Evolutionary conservation across 2,329 filamentous ascomycete genomes (phyloP).

Genomic region (Rutstroemia sp.): DNA sequence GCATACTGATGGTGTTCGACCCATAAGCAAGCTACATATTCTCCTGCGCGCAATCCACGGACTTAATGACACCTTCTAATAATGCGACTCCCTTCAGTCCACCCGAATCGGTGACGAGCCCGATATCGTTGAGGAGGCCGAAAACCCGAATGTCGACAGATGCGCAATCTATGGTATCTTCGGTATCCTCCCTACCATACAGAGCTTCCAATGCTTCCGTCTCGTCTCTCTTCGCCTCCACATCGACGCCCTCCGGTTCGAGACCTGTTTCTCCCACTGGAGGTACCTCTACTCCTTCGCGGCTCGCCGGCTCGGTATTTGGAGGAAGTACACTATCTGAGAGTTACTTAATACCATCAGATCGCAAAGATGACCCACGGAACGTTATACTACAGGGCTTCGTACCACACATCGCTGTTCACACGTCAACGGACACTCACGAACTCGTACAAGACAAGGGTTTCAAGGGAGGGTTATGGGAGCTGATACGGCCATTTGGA

Average conservation of each 20-base stretch:
- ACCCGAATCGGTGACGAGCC: slow-evolving; percentile 32
- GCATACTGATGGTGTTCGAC: slow-evolving; percentile 29
- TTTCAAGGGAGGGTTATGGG: slow-evolving; percentile 71
- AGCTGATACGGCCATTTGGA: slow-evolving; percentile 83
- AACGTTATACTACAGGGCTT: slow-evolving; percentile 75
- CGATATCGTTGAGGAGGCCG: slow-evolving; percentile 49
- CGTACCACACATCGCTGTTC: slow-evolving; percentile 80
- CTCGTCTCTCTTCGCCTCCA: slow-evolving; percentile 57
- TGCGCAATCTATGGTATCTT: slow-evolving; percentile 42
- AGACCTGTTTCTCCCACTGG: slow-evolving; percentile 61
- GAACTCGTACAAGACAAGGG: slow-evolving; percentile 76
- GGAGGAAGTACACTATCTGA: slow-evolving; percentile 33
- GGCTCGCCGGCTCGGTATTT: slow-evolving; percentile 51
- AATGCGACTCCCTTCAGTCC: slow-evolving; percentile 63
- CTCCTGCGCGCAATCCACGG: slow-evolving; percentile 10
- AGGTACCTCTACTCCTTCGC: slow-evolving; percentile 46
- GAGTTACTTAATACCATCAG: slow-evolving; percentile 20
- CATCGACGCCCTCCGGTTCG: slow-evolving; percentile 59
- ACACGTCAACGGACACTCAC: slow-evolving; percentile 82
- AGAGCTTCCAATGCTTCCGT: slow-evolving; percentile 49
- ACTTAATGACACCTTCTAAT: slow-evolving; percentile 61
- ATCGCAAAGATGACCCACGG: slow-evolving; percentile 39
- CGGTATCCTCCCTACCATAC: slow-evolving; percentile 43
- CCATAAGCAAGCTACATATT: slow-evolving; percentile 25
- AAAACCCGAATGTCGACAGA: slow-evolving; percentile 48